These are phyloP conservation scores for Oryza rufipogon DNA, from an alignment of 176 grass and related monocot genomes.

Conservation along the genomic window DNA sequence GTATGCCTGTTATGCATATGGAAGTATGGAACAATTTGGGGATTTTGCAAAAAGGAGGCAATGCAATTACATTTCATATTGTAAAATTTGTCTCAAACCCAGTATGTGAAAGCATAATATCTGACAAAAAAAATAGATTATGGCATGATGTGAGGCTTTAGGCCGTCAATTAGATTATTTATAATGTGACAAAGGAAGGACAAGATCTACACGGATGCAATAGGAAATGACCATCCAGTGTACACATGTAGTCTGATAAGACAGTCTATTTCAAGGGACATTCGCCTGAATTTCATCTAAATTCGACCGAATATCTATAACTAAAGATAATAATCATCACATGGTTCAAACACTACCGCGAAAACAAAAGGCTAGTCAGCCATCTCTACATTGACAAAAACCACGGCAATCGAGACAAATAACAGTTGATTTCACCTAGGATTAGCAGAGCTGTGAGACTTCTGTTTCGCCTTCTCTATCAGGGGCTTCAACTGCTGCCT, in stretches of 20 bases:
- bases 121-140: background rate
- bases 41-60: background rate
- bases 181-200: background rate
- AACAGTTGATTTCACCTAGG: conserved; percentile 35
- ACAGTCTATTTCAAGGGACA: background rate
- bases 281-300: background rate
- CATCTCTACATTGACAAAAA: conserved; percentile 40
- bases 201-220: background rate
- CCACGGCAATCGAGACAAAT: background rate
- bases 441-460: conserved; percentile 47
- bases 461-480: conserved; percentile 87
- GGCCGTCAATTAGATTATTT: background rate
- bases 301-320: conserved; percentile 28
- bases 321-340: background rate
- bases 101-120: background rate
- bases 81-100: background rate
- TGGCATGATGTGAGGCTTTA: background rate
- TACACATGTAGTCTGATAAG: conserved; percentile 5
- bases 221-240: background rate
- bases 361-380: conserved; percentile 35
- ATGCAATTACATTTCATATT: background rate
- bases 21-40: background rate
- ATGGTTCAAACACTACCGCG: conserved; percentile 17
- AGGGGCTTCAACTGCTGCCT: conserved; percentile 84
- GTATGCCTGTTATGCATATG: too few species aligned